These are phyloP conservation scores for Exophiala sp. DNA, from an alignment of 2,329 filamentous ascomycete genomes.

Conservation along the genomic window DNA sequence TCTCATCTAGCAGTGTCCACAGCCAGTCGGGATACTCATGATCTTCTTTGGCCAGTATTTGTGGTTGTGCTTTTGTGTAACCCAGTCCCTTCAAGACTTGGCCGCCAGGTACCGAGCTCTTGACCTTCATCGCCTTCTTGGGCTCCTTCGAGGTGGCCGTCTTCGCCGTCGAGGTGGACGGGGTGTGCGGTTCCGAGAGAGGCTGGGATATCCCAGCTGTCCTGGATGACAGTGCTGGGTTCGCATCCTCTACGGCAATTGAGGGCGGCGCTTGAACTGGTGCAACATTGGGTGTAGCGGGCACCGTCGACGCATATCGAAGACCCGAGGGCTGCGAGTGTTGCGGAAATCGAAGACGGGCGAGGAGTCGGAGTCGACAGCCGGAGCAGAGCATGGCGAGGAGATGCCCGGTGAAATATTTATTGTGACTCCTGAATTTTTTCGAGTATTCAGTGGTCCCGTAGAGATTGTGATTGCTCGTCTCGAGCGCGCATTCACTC, in stretches of 20 bases:
- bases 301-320: constrained; percentile 18
- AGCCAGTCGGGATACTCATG: constrained; percentile 46
- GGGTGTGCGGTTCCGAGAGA: constrained; percentile 22
- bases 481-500: no score
- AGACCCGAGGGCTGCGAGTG: background rate
- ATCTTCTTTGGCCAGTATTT: constrained; percentile 42
- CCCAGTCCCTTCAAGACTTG: constrained; percentile 40
- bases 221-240: constrained; percentile 30
- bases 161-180: constrained; percentile 19
- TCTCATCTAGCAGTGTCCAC: constrained; percentile 40
- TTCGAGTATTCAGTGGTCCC: no score
- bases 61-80: constrained; percentile 44
- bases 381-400: constrained; percentile 25
- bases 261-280: constrained; percentile 20
- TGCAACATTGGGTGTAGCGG: constrained; percentile 20
- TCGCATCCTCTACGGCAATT: constrained; percentile 12
- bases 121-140: constrained; percentile 31
- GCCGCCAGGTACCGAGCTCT: constrained; percentile 39
- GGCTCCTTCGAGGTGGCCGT: constrained; percentile 28
- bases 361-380: constrained; percentile 22
- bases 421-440: no score
- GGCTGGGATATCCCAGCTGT: background rate
- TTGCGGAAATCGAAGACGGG: constrained; percentile 11
- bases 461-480: no score
- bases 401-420: background rate